These are phyloP conservation scores for Allium fistulosum DNA, from an alignment of 106 monocot species.

Conservation along the genomic window DNA sequence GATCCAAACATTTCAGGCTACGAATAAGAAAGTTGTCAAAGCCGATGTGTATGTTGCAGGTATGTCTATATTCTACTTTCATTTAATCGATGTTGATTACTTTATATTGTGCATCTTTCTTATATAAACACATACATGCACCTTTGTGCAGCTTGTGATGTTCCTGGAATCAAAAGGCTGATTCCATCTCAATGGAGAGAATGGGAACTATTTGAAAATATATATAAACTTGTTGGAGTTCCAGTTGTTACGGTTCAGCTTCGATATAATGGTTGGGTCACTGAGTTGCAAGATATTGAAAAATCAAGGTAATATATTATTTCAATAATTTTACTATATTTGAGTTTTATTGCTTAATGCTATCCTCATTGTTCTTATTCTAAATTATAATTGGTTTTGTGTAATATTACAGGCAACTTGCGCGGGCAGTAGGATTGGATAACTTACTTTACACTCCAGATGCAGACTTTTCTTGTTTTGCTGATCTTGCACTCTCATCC, in stretches of 20 bases:
- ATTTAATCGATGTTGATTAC: background rate
- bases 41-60: slow-evolving; percentile 98
- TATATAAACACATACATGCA: slow-evolving; percentile 2
- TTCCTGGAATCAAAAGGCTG: slow-evolving; percentile 95
- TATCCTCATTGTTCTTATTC: no score
- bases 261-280: slow-evolving; percentile 95
- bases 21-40: slow-evolving; percentile 67
- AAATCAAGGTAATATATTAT: slow-evolving; percentile 51
- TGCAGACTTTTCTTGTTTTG: slow-evolving; percentile 97
- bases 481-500: slow-evolving; percentile 90
- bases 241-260: slow-evolving; percentile 98
- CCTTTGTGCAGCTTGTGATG: slow-evolving; percentile 72
- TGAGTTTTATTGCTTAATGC: background rate
- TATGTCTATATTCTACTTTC: slow-evolving; percentile 17
- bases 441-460: slow-evolving; percentile 98
- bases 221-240: slow-evolving; percentile 88
- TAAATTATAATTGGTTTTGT: background rate
- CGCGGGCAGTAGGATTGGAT: slow-evolving; percentile 77
- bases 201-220: slow-evolving; percentile 79
- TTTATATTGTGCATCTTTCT: slow-evolving; percentile 4
- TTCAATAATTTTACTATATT: background rate
- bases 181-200: slow-evolving; percentile 86
- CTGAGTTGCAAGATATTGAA: slow-evolving; percentile 76
- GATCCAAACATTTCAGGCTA: slow-evolving; percentile 43
- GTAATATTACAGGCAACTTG: slow-evolving; percentile 49